Conservation (phyloP, 208 protist species). For the Balamuthia mandrillaris region DNA sequence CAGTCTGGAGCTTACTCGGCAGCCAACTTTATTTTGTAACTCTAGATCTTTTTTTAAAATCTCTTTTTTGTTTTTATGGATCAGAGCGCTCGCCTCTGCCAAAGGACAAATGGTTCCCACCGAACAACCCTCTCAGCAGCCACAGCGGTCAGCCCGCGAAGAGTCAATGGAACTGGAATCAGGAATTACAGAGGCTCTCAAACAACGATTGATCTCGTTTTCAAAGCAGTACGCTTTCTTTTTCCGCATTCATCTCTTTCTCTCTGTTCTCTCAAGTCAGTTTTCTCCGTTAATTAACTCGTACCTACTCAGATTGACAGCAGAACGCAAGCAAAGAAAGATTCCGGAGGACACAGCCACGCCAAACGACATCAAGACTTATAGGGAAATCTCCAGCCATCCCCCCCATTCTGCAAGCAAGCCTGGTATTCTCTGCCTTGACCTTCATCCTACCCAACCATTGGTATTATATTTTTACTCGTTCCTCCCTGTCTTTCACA, state of each 20-base stretch:
- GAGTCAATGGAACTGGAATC: constrained; percentile 22
- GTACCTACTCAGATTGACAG: neutral
- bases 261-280: neutral
- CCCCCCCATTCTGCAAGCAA: neutral
- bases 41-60: no score
- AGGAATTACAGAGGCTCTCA: constrained; percentile 24
- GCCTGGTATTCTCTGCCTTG: constrained; percentile 48
- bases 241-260: neutral
- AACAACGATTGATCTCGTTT: constrained; percentile 25
- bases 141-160: neutral
- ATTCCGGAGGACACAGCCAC: constrained; percentile 46
- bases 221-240: neutral
- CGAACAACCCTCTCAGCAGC: neutral
- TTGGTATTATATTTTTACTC: neutral
- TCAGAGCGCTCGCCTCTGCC: no score
- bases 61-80: no score
- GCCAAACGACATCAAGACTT: constrained; percentile 43
- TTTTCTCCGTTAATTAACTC: neutral
- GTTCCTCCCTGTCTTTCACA: neutral
- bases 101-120: no score
- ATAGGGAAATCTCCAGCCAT: neutral
- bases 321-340: constrained; percentile 51
- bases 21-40: neutral
- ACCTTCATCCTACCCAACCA: constrained; percentile 25
- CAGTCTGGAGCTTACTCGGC: neutral